Base-by-base conservation (phyloP, 2,329 filamentous ascomycete species). In the Paecilomyces dactylethromorphus region DNA sequence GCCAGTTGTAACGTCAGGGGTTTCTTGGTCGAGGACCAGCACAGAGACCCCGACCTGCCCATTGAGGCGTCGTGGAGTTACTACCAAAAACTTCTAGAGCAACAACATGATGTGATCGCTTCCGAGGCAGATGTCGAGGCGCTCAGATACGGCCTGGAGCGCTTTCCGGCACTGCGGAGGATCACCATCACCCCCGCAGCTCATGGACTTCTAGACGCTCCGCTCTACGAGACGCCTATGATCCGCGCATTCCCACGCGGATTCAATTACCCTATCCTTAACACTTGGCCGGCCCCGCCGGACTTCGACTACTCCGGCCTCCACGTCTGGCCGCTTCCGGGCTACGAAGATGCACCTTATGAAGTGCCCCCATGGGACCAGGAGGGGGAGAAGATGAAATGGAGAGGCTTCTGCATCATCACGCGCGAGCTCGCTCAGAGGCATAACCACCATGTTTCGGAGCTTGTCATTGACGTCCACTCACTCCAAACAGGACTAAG, bases 161-260 rank as follows among this genome's bases (percentile, higher is more conserved):
- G 63, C 3, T 77, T 79, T 51, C 71, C 74, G 0, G 65, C 64
- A 2, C 63, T 80, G 2, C 67, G 58, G 33, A 70, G 68, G 51
- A 63, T 81, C 8, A 76, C 67, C 0, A 58, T 80, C 12, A 79
- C 78, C 3, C 72, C 72, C 6, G 73, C 74, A 1, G 65, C 74
- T 0, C 77, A 79, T 60, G 74, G 74, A 0, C 63, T 66, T 51
- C 58, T 72, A 0, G 70, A 72, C n/a, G 54, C 58, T 0, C 78
- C 77, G 0, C 58, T 71, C 0, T 79, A 79, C 55, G 60, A 74
- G 21, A 79, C 78, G 0, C 78, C 78, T 1, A 76, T 75, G 64
- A 75, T 78, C 31, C 74, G 76, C 5, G 68, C 70, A 2, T 71
- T 80, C 12, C 75, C 76, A 0, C 53, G 59, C 1, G 73, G 73